These are phyloP conservation scores for Xylaria sp. DNA, from an alignment of 2,329 filamentous ascomycete species.

Conservation along the genomic window DNA sequence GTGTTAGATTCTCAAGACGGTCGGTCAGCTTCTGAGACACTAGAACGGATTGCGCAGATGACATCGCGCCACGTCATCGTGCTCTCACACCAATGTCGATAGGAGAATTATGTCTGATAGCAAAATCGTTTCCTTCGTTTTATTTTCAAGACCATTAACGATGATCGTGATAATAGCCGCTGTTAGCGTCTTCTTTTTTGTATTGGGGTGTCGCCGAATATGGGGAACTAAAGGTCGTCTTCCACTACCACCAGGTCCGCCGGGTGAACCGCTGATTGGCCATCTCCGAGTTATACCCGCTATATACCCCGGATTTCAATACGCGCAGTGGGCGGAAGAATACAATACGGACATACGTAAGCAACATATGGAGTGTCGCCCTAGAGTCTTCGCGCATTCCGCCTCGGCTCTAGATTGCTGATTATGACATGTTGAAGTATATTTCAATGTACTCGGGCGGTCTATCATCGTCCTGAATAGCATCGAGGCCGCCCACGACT, in stretches of 20 bases:
- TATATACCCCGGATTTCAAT: conserved; percentile 33
- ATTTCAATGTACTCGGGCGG: conserved; percentile 50
- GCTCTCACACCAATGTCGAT: background rate
- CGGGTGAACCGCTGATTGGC: conserved; percentile 39
- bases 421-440: conserved; percentile 26
- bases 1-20: background rate
- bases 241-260: conserved; percentile 37
- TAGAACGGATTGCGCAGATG: background rate
- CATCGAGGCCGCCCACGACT: conserved; percentile 55
- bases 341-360: conserved; percentile 42
- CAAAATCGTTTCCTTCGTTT: background rate
- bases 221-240: background rate
- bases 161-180: background rate
- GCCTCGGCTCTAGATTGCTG: background rate
- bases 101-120: background rate
- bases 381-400: background rate
- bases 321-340: conserved; percentile 33
- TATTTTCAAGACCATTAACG: background rate
- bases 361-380: background rate
- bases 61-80: background rate
- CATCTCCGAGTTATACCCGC: conserved; percentile 41
- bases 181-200: background rate
- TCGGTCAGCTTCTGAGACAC: background rate
- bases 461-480: conserved; percentile 58
- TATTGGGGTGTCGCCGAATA: background rate